phyloP scores from a whole-genome alignment of 306 rosid genomes.

The Gynostemma pentaphyllum region DNA sequence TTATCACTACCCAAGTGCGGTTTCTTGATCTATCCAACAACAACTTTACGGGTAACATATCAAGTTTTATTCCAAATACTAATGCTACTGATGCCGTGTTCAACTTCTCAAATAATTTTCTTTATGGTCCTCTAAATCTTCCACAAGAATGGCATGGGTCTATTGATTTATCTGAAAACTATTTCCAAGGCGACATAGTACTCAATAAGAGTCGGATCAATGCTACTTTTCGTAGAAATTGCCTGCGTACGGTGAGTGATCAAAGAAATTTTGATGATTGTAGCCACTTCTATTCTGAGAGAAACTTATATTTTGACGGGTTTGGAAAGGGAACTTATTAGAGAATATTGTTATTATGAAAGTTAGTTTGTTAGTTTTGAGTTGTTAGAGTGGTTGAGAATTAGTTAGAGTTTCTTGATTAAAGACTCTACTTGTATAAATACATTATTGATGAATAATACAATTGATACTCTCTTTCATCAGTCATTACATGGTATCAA shows the following conservation, averaged over 20 bases:
- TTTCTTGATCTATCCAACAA: constrained; percentile 58
- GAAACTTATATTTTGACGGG: constrained; percentile 25
- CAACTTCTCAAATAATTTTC: constrained; percentile 60
- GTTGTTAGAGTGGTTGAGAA: no score
- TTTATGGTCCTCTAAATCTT: constrained; percentile 46
- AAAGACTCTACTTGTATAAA: no score
- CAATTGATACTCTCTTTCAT: no score
- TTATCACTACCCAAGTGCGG: constrained; percentile 35
- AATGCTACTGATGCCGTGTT: constrained; percentile 26
- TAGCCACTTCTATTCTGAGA: constrained; percentile 36
- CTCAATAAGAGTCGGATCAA: constrained; percentile 19
- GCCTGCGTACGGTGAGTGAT: constrained; percentile 30
- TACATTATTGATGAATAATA: no score
- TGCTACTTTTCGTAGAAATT: constrained; percentile 42
- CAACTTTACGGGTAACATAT: constrained; percentile 46
- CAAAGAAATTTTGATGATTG: constrained; percentile 52
- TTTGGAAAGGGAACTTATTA: constrained; percentile 17
- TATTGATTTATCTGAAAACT: constrained; percentile 65
- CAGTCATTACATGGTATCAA: no score
- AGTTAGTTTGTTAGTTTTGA: no score
- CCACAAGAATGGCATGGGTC: constrained; percentile 16
- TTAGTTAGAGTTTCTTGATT: no score
- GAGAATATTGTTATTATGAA: no score
- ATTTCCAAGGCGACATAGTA: constrained; percentile 53
- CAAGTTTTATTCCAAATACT: constrained; percentile 16